These are phyloP conservation scores for Candida saitoana DNA, from an alignment of 805 yeast genomes.

Conservation along the genomic window DNA sequence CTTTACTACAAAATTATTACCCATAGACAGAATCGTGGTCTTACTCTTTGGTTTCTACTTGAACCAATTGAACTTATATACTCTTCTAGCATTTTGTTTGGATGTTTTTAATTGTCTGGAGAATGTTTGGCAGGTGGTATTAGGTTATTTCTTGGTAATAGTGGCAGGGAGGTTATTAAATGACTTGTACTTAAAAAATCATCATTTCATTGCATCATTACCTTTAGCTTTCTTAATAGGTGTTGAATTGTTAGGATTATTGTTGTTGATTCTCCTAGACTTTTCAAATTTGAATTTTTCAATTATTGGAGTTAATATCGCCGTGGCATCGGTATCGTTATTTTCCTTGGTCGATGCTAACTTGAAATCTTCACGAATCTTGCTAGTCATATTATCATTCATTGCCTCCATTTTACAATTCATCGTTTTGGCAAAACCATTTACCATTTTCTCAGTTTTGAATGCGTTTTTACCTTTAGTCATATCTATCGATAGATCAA, in stretches of 20 bases:
- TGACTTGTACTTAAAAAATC: background rate
- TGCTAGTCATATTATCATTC: conserved; percentile 16
- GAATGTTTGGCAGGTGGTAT: conserved; percentile 5
- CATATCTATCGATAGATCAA: conserved; percentile 17
- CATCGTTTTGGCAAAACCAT: conserved; percentile 13
- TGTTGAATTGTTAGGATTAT: conserved; percentile 3
- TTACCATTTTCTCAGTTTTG: conserved; percentile 7
- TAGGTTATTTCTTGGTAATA: conserved; percentile 13
- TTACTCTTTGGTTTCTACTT: conserved; percentile 27
- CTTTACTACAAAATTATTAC: conserved; percentile 19
- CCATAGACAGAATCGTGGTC: conserved; percentile 22
- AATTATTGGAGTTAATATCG: conserved; percentile 22
- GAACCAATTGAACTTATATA: conserved; percentile 26
- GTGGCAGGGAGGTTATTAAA: conserved; percentile 2
- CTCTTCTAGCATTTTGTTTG: conserved; percentile 22
- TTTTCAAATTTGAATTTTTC: conserved; percentile 11
- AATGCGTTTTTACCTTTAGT: conserved; percentile 16
- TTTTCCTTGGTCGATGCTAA: conserved; percentile 22
- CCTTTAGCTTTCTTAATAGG: conserved; percentile 4
- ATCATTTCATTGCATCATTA: background rate
- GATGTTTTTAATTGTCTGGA: conserved; percentile 18
- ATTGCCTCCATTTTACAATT: conserved; percentile 18
- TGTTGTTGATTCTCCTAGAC: conserved; percentile 6
- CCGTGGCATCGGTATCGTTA: conserved; percentile 21
- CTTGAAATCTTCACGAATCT: conserved; percentile 12